These are phyloP conservation scores for Arachnomyces sp. DNA, from an alignment of 2,329 filamentous ascomycete genomes.

Conservation along the genomic window DNA sequence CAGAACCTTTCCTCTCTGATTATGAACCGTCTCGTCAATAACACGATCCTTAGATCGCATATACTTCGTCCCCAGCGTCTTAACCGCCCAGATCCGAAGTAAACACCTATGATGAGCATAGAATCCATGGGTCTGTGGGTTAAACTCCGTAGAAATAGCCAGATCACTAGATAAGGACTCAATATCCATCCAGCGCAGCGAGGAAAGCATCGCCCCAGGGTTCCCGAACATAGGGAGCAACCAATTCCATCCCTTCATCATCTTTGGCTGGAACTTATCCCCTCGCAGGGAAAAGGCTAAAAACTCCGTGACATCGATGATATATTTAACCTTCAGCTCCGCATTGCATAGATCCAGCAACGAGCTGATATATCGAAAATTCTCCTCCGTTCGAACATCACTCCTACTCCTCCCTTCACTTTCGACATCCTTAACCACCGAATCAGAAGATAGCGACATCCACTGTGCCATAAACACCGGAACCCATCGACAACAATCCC, in stretches of 20 bases:
- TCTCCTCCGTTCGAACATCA: constrained; percentile 1
- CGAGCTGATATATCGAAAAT: constrained; percentile 11
- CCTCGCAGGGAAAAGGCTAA: constrained; percentile 18
- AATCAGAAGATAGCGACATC: constrained; percentile 13
- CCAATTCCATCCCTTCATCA: constrained; percentile 26
- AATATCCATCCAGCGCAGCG: constrained; percentile 20
- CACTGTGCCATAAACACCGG: constrained; percentile 21
- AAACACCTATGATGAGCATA: too few relatives aligned
- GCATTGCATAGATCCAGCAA: constrained; percentile 20
- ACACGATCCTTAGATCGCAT: too few relatives aligned
- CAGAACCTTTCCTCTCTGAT: too few relatives aligned
- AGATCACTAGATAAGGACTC: not conserved
- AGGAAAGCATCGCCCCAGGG: constrained; percentile 16
- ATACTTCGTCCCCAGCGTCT: not conserved
- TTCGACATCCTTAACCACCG: not conserved
- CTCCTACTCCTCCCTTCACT: not conserved
- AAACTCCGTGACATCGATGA: constrained; percentile 27
- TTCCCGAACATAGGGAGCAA: constrained; percentile 19
- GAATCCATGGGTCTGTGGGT: too few relatives aligned
- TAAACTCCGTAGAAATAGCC: too few relatives aligned
- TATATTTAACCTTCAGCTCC: constrained; percentile 18
- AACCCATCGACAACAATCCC: constrained; percentile 15
- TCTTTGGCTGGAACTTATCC: constrained; percentile 9
- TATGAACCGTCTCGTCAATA: too few relatives aligned
- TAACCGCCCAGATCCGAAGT: constrained; percentile 7